Base-by-base conservation (phyloP, 1,139 yeast genomes). In the Groenewaldozyma auringiensis region DNA sequence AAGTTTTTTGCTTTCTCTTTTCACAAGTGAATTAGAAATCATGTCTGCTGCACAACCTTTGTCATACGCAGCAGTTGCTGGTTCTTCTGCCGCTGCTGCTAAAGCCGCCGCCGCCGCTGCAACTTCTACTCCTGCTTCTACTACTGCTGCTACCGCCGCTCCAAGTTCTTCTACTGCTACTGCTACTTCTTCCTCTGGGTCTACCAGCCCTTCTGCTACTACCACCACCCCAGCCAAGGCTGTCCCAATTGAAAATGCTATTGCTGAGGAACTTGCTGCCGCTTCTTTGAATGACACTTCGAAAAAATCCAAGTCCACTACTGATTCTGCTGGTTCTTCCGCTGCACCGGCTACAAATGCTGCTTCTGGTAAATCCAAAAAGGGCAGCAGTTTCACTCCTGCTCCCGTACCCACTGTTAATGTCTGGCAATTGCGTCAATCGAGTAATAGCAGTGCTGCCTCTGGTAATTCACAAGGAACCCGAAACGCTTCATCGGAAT, bases 371-470 rank as follows among this genome's bases (percentile, higher is more conserved):
- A 21, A 8, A 6, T 35, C 21, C 21, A 37, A 16, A 20, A 37
- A 21, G 21, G 50, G 44, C 50, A 51, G 43, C 34, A 60, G 60
- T 45, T 57, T 68, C 31, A 69, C 70, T 9, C 73, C 73, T 14
- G 73, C 73, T 4, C 72, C 73, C 3, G 65, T 66, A 17, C 73
- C 73, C 17, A 56, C 58, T 51, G 66, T 64, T 38, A 68, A 65
- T 48, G 70, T 68, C 22, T 69, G 73, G 73, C 58, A 61, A 44
- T 54, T 58, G 38, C 42, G 51, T 39, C 49, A 38, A 43, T 37
- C 44, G 36, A 25, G 37, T 45, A 41, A 27, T 42, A 21, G 43
- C 46, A 33, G 18, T 52, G 22, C 38, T 35, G 25, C 25, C 6
- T 18, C 38, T 14, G 14, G 4, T 18, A 20, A 11, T 35, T 8